Conservation (phyloP, 2,329 filamentous ascomycete species). For the Fusarium pseudograminearum region DNA sequence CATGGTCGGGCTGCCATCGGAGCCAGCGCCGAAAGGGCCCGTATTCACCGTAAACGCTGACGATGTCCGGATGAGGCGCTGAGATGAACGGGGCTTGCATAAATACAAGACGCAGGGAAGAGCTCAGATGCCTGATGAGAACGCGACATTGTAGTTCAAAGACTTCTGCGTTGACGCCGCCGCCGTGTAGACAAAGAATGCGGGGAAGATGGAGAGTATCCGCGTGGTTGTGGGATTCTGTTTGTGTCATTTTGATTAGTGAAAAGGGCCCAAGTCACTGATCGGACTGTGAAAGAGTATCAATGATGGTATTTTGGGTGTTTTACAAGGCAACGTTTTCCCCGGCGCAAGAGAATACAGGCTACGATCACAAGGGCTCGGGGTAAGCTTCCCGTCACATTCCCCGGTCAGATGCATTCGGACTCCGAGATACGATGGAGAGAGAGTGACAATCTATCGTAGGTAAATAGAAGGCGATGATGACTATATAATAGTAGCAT, state of each 20-base stretch:
- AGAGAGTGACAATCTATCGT: neutral
- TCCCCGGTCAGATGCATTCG: conserved; percentile 22
- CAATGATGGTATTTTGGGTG: neutral
- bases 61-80: conserved; percentile 70
- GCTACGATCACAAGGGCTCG: conserved; percentile 17
- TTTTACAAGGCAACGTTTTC: conserved; percentile 12
- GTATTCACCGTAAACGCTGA: conserved; percentile 72
- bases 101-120: conserved; percentile 77
- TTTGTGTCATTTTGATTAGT: conserved; percentile 37
- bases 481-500: neutral
- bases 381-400: conserved; percentile 28
- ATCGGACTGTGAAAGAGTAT: neutral
- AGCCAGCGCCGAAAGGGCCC: conserved; percentile 75
- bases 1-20: conserved; percentile 70
- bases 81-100: conserved; percentile 76
- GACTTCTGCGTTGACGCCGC: conserved; percentile 77
- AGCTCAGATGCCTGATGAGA: conserved; percentile 59
- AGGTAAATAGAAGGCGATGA: neutral
- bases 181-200: conserved; percentile 85
- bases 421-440: conserved; percentile 26
- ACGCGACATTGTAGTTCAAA: conserved; percentile 76
- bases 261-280: neutral
- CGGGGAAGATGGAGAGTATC: conserved; percentile 63
- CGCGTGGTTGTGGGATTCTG: conserved; percentile 9
- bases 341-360: conserved; percentile 8